Evolutionary conservation across 257 asterid genomes (phyloP).

Genomic region (Capsicum baccatum): DNA sequence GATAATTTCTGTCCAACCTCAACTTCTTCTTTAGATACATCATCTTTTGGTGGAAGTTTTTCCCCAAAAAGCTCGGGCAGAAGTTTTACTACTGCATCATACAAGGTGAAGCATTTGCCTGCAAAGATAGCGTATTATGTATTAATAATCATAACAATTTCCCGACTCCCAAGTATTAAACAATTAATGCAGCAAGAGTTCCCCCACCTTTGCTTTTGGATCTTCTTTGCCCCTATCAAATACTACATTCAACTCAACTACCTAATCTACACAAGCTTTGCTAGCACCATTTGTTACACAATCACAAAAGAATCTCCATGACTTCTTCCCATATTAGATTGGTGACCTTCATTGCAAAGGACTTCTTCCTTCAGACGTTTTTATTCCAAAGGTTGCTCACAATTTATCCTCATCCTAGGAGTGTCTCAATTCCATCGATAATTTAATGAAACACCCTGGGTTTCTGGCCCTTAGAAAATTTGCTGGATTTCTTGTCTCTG

Average conservation of each 20-base stretch:
- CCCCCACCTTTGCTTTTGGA: neutral
- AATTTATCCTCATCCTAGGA: slow-evolving; percentile 2
- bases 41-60: slow-evolving; percentile 37
- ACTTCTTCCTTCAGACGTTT: neutral
- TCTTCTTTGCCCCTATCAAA: neutral
- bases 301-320: neutral
- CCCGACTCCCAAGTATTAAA: neutral
- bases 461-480: too few species aligned
- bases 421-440: neutral
- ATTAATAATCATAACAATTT: neutral
- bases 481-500: too few species aligned
- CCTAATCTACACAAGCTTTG: neutral
- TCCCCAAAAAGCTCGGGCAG: slow-evolving; percentile 69
- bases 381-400: neutral
- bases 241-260: slow-evolving; percentile 24
- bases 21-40: slow-evolving; percentile 36
- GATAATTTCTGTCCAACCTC: slow-evolving; percentile 50
- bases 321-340: slow-evolving; percentile 11
- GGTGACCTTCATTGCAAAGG: neutral
- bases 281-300: slow-evolving; percentile 12
- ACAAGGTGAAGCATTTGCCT: slow-evolving; percentile 75
- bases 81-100: slow-evolving; percentile 71
- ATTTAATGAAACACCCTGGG: neutral
- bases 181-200: neutral
- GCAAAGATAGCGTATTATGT: slow-evolving; percentile 36